Evolutionary conservation across 1,139 yeast species (phyloP), one percentile per base, ranked within the genome.

Genomic region (Yamadazyma trypodendri): DNA sequence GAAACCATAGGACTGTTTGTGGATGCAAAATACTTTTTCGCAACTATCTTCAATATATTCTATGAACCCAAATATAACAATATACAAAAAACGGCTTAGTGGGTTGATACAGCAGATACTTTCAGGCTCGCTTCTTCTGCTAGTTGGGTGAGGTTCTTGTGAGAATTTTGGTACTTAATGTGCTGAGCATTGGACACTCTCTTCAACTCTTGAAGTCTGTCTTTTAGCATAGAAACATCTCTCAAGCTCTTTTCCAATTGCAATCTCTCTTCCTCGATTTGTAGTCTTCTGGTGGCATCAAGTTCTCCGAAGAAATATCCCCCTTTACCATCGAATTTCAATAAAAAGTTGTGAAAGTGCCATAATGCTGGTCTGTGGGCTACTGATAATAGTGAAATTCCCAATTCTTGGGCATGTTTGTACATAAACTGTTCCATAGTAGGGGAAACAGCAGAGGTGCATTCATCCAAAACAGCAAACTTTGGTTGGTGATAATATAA

Each of bases 391-490:
- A 90, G 74, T 0, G 97, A 85, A 40, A 89, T 88, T 0, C 89
- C 89, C 46, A 87, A 69, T 21, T 73, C 68, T 54, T 84, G 87
- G 0, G 97, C 96, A 56, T 86, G 87, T 37, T 79, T 64, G 56
- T 90, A 90, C 88, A 92, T 88, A 50, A 82, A 81, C 44, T 84
- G 88, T 58, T 90, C 97, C 80, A 89, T 84, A 45, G 84, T 88
- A 15, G 95, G 86, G 0, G 96, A 82, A 2, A 89, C 95, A 1
- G 96, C 92, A 6, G 96, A 87, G 0, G 97, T 90, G 61, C 97
- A 90, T 63, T 90, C 97, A 63, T 90, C 97, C 48, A 90, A 69
- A 21, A 90, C 96, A 0, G 97, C 97, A 68, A 88, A 90, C 61
- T 81, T 84, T 2, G 97, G 97, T 53, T 75, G 77, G 58, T 90